These are phyloP conservation scores for Pyricularia pennisetigena DNA, from an alignment of 2,329 filamentous ascomycete genomes.

Conservation along the genomic window DNA sequence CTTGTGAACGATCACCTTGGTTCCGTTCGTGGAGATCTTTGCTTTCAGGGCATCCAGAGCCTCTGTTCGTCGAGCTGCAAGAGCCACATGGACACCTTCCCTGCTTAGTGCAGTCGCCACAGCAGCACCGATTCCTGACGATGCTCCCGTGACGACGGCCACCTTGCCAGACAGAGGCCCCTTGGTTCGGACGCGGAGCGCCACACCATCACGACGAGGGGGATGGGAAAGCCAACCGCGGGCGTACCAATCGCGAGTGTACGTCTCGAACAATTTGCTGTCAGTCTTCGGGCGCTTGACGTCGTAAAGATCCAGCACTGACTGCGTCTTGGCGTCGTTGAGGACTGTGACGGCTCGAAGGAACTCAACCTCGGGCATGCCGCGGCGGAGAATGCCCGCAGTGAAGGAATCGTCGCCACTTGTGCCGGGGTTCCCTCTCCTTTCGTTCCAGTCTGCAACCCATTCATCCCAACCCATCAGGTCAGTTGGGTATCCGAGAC, in stretches of 20 bases:
- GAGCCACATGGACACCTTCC: conserved; percentile 62
- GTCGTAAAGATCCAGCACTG: conserved; percentile 40
- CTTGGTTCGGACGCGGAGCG: conserved; percentile 40
- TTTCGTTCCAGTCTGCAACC: background rate
- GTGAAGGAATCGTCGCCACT: conserved; percentile 62
- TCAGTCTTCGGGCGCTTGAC: conserved; percentile 62
- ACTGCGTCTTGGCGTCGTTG: conserved; percentile 57
- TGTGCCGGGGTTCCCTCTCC: background rate
- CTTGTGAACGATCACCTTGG: conserved; percentile 25
- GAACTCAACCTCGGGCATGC: conserved; percentile 69
- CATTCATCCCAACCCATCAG: background rate
- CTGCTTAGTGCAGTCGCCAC: conserved; percentile 58
- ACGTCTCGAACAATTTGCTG: conserved; percentile 60
- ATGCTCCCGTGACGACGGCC: background rate
- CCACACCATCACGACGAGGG: conserved; percentile 73
- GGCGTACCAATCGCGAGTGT: conserved; percentile 71
- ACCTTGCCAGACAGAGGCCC: background rate
- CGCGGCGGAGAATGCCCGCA: conserved; percentile 67
- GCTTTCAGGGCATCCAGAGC: conserved; percentile 59
- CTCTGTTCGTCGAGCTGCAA: conserved; percentile 62
- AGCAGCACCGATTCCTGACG: conserved; percentile 36
- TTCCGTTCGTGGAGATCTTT: conserved; percentile 62
- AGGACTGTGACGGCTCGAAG: conserved; percentile 63
- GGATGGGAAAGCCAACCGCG: conserved; percentile 63
- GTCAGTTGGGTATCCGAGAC: conserved; percentile 21